phyloP scores from a whole-genome alignment of 306 rosid genomes.

The Malus sieversii region DNA sequence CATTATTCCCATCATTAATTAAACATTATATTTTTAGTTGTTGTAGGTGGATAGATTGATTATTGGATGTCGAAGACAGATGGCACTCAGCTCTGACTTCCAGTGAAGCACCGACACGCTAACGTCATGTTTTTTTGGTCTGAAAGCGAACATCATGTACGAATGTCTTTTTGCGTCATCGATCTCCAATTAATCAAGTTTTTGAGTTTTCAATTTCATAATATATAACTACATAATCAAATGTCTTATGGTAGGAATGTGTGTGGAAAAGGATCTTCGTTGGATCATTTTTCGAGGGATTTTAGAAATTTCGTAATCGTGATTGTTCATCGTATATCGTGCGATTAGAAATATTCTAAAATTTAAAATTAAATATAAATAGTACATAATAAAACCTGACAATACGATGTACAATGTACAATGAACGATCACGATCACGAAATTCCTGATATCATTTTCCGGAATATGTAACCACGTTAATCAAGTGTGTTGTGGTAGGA shows the following conservation, averaged over 20 bases:
- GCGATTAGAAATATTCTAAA: no score
- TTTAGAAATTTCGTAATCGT: no score
- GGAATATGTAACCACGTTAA: neutral
- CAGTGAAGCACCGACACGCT: slow-evolving; percentile 19
- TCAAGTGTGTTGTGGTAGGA: neutral
- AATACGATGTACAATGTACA: no score
- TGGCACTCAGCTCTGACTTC: neutral
- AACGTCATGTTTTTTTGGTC: slow-evolving; percentile 1
- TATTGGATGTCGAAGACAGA: neutral
- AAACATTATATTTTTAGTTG: neutral
- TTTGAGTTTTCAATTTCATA: neutral
- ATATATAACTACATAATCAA: no score
- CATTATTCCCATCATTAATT: neutral
- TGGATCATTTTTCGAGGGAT: no score
- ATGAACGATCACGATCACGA: no score
- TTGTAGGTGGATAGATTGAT: neutral
- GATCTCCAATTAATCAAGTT: neutral
- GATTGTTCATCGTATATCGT: no score
- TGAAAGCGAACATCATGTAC: neutral
- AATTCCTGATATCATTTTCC: no score
- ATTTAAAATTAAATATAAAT: no score
- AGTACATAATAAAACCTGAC: no score
- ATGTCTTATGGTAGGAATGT: neutral
- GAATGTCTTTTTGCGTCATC: neutral
- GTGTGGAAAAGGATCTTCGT: neutral